A percentile compares a stretch with the other conserved stretches of the same genome.
Evolutionary conservation across 495 filamentous ascomycete genomes (phyloP).

Genomic region (Hypoxylon fragiforme): DNA sequence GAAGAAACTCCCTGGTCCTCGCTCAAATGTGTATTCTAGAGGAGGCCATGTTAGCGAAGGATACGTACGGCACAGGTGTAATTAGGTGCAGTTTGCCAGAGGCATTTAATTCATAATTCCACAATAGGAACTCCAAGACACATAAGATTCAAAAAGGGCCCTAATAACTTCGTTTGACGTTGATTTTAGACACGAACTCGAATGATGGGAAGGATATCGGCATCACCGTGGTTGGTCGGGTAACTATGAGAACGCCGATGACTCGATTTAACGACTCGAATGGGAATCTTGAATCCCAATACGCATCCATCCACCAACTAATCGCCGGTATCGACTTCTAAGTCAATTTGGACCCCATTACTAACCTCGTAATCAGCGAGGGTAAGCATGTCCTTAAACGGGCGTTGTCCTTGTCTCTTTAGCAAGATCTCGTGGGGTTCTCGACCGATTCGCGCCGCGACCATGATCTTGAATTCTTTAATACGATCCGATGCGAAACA

Average conservation of each 20-base stretch:
- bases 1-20: too few relatives aligned
- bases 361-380: slow-evolving; percentile 88
- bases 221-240: too few relatives aligned
- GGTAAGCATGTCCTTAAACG: slow-evolving; percentile 86
- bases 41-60: too few relatives aligned
- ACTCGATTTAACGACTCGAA: neutral
- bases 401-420: slow-evolving; percentile 87
- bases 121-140: too few relatives aligned
- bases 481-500: slow-evolving; percentile 81
- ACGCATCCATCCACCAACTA: slow-evolving; percentile 39
- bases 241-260: neutral
- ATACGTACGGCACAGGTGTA: too few relatives aligned
- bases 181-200: too few relatives aligned
- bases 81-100: too few relatives aligned
- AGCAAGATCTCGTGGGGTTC: slow-evolving; percentile 88
- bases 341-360: slow-evolving; percentile 85
- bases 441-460: slow-evolving; percentile 82
- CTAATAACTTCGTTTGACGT: too few relatives aligned
- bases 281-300: neutral
- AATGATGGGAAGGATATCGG: neutral
- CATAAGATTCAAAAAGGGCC: too few relatives aligned
- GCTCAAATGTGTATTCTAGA: too few relatives aligned
- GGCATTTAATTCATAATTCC: too few relatives aligned
- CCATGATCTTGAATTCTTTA: slow-evolving; percentile 84
- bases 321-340: slow-evolving; percentile 81